A percentile compares a stretch with the other conserved stretches of the same genome.
Evolutionary conservation across 306 rosid species (phyloP).

Genomic region (Glycine soja): DNA sequence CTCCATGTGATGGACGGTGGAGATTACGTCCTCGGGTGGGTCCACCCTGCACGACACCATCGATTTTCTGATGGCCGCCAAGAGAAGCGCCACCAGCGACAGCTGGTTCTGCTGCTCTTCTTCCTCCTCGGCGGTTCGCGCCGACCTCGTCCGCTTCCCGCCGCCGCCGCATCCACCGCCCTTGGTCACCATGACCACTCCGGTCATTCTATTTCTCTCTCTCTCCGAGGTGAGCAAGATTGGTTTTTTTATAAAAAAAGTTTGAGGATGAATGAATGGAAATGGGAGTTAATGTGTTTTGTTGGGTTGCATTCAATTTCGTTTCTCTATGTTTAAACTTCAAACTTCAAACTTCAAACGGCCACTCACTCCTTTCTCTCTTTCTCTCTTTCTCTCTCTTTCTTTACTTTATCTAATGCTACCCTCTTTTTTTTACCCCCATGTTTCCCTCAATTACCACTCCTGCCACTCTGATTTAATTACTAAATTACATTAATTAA

Average conservation of each 20-base stretch:
- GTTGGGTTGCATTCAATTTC: constrained; percentile 59
- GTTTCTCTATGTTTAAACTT: not conserved
- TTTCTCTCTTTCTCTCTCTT: constrained; percentile 42
- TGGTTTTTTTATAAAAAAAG: constrained; percentile 1
- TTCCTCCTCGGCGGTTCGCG: constrained; percentile 50
- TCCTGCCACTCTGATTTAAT: constrained; percentile 35
- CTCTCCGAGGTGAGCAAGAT: not conserved
- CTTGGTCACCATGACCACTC: constrained; percentile 73
- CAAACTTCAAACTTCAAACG: constrained; percentile 61
- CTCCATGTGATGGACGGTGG: constrained; percentile 75
- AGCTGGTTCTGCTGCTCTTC: constrained; percentile 64
- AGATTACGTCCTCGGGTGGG: constrained; percentile 70
- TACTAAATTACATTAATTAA: not conserved
- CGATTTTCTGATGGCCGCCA: constrained; percentile 83
- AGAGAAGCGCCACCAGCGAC: constrained; percentile 61
- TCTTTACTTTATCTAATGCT: not conserved
- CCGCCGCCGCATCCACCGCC: constrained; percentile 83
- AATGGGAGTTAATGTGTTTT: constrained; percentile 47
- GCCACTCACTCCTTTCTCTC: constrained; percentile 50
- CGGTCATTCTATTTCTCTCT: constrained; percentile 57
- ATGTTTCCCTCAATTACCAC: constrained; percentile 29
- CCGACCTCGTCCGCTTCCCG: constrained; percentile 43
- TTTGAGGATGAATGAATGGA: constrained; percentile 22
- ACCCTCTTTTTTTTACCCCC: not conserved
- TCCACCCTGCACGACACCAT: constrained; percentile 87